Conservation (phyloP, 2,329 filamentous ascomycete species). For the Zarea fungicola region DNA sequence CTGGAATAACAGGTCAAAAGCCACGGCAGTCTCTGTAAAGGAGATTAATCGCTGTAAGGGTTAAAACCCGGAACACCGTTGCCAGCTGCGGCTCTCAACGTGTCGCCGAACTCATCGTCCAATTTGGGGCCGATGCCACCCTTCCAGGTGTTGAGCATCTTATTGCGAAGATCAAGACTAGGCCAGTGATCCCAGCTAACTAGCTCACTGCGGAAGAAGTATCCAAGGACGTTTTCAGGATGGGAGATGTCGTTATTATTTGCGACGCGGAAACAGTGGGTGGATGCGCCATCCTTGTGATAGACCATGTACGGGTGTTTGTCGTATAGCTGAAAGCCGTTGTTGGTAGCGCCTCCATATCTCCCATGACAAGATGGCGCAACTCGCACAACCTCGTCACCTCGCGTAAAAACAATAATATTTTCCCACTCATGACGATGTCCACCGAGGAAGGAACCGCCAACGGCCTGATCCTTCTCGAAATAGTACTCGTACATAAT, state of each 20-base stretch:
- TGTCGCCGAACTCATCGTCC: slow-evolving; percentile 23
- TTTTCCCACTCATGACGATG: slow-evolving; percentile 40
- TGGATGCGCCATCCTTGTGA: slow-evolving; percentile 25
- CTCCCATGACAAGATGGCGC: slow-evolving; percentile 25
- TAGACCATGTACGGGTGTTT: slow-evolving; percentile 22
- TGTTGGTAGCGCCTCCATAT: slow-evolving; percentile 22
- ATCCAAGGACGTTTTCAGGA: slow-evolving; percentile 22
- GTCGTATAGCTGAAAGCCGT: slow-evolving; percentile 19
- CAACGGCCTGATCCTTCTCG: slow-evolving; percentile 38
- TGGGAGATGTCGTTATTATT: slow-evolving; percentile 21
- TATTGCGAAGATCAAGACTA: slow-evolving; percentile 18
- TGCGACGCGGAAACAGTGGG: slow-evolving; percentile 28
- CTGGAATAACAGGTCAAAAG: no score
- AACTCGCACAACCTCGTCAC: slow-evolving; percentile 21
- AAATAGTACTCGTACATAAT: slow-evolving; percentile 34
- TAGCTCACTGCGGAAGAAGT: slow-evolving; percentile 22
- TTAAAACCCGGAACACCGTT: slow-evolving; percentile 24
- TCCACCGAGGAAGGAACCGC: slow-evolving; percentile 26
- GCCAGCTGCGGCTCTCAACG: slow-evolving; percentile 22
- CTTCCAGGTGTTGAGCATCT: slow-evolving; percentile 22
- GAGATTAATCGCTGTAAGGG: slow-evolving; percentile 15
- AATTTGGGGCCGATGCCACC: slow-evolving; percentile 26
- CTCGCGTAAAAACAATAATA: slow-evolving; percentile 28
- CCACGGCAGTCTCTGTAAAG: no score
- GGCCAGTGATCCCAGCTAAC: slow-evolving; percentile 28